phyloP scores from a whole-genome alignment of 202 grass and related monocot species.

The Miscanthus sacchariflorus region DNA sequence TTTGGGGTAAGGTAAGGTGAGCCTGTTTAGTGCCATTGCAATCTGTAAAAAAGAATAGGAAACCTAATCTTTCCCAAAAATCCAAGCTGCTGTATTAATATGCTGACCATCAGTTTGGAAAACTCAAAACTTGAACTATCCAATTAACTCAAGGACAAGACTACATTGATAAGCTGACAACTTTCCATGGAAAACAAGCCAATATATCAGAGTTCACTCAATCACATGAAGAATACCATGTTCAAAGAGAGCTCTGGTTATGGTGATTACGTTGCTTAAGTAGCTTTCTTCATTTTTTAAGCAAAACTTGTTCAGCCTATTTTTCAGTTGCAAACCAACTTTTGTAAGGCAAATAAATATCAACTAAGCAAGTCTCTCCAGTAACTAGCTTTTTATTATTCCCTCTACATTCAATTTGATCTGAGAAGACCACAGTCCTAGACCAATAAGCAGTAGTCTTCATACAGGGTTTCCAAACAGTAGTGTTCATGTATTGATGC shows the following conservation, averaged over 20 bases:
- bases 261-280: neutral
- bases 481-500: neutral
- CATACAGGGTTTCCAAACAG: neutral
- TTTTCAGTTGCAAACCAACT: neutral
- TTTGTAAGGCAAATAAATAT: constrained; percentile 17
- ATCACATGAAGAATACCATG: neutral
- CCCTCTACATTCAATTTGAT: neutral
- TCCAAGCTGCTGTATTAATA: neutral
- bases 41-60: neutral
- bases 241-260: neutral
- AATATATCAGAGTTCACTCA: constrained; percentile 1
- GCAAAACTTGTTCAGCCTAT: neutral
- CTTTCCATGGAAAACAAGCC: neutral
- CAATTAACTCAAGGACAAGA: constrained; percentile 23
- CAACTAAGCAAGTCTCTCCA: neutral
- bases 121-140: constrained; percentile 26
- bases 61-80: neutral
- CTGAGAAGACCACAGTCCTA: neutral
- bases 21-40: neutral
- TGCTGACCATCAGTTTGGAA: neutral
- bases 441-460: neutral
- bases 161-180: neutral
- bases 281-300: neutral
- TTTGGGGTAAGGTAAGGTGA: neutral
- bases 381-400: constrained; percentile 2